phyloP scores from a whole-genome alignment of 2,329 filamentous ascomycete genomes.

The Zymoseptoria brevis region DNA sequence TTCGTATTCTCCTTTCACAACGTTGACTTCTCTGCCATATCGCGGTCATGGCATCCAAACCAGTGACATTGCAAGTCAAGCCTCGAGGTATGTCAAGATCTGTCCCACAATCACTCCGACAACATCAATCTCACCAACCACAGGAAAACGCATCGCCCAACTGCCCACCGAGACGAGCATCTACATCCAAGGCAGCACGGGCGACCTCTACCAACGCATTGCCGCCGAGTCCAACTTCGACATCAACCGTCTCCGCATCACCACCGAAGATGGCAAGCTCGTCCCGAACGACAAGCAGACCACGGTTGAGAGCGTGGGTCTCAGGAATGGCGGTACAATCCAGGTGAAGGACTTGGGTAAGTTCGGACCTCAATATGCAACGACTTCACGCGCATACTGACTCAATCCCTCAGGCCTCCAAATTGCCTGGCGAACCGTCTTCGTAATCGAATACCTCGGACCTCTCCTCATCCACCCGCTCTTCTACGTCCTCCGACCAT shows the following conservation, averaged over 20 bases:
- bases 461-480: constrained; percentile 80
- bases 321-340: constrained; percentile 54
- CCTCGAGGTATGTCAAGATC: constrained; percentile 33
- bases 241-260: constrained; percentile 54
- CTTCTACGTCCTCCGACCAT: constrained; percentile 61
- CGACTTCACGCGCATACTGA: constrained; percentile 1
- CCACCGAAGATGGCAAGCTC: constrained; percentile 54
- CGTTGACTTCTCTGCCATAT: neutral
- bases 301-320: constrained; percentile 47
- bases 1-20: neutral
- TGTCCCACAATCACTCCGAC: neutral
- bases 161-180: constrained; percentile 51
- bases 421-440: constrained; percentile 87
- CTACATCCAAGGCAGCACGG: constrained; percentile 42
- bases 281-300: constrained; percentile 48
- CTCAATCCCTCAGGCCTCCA: constrained; percentile 55
- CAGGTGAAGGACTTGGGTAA: constrained; percentile 90
- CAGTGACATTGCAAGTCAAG: constrained; percentile 38
- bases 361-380: constrained; percentile 18
- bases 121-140: constrained; percentile 4
- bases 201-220: constrained; percentile 51
- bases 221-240: constrained; percentile 48
- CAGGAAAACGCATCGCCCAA: constrained; percentile 55
- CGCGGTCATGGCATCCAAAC: constrained; percentile 34
- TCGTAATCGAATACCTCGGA: constrained; percentile 88